Base-by-base conservation (phyloP, 768 basidiomycete species). In the Tylopilus subfusipes region DNA sequence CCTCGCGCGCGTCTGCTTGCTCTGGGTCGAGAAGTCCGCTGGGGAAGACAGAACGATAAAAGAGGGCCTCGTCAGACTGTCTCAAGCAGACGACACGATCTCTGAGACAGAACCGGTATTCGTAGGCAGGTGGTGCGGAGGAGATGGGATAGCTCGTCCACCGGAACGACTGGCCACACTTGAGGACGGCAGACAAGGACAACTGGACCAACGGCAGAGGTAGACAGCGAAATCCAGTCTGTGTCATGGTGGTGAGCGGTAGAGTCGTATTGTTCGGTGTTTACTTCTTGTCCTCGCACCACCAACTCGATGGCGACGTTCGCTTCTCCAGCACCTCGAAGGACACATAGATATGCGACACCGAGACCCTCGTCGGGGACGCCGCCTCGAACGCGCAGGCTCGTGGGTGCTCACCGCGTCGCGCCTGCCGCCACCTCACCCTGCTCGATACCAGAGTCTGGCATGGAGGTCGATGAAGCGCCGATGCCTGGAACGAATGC, bases 61-160 rank as follows among this genome's bases (percentile, higher is more conserved):
- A 85, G 29, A 93, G 75, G 0, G 77, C 75, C 45, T 83, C 79
- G 10, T 66, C 56, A 5, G 84, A 79, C 71, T 94, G 93, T 54
- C 88, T 80, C 24, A 94, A 76, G 66, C 93, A 93, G 22, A 95
- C 78, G 24, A 94, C 85, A 38, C 93, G 86, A 63, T 95, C 93
- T 45, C 76, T 78, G 33, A 93, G 77, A 68, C 88, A 91, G 33
- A 92, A 73, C 7, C 88, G 82, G 67, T 91, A 94, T 70, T 94
- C 93, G 18, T 82, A 73, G n/a, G 73, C 68, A 16, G 69, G 63
- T 16, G 42, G 51, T 12, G 38, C 55, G 13, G 61, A 48, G 21
- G 54, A 53, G n/a, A 59, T 36, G 18, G 64, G 78, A 50, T 80
- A 71, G 8, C 74, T 77, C 36, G 80, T 77, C 92, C 93, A 95